Conservation (phyloP, 2,329 filamentous ascomycete species). For the Seiridium unicorne region DNA sequence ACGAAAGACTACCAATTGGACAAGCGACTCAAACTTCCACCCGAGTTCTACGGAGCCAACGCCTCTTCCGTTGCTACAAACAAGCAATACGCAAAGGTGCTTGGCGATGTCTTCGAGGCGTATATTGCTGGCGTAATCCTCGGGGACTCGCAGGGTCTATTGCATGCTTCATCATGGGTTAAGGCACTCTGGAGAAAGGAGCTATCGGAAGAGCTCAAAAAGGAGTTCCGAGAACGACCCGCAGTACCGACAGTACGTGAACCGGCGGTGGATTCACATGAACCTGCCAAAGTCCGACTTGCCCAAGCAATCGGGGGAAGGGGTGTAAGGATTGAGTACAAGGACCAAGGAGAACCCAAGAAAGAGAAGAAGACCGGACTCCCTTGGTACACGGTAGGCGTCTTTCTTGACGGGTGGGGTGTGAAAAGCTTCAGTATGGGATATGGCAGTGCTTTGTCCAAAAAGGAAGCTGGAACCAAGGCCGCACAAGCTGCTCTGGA, state of each 20-base stretch:
- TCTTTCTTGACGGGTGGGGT: conserved; percentile 68
- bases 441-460: conserved; percentile 61
- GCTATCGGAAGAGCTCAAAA: conserved; percentile 53
- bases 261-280: not conserved
- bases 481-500: conserved; percentile 64
- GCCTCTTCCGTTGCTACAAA: conserved; percentile 34
- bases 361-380: conserved; percentile 54
- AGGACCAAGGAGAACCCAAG: conserved; percentile 51
- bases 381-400: conserved; percentile 60
- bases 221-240: conserved; percentile 23
- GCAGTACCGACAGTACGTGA: not conserved
- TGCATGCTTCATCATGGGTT: conserved; percentile 67
- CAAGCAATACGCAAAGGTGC: conserved; percentile 67
- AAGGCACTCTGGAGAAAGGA: conserved; percentile 70
- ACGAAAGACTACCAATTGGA: conserved; percentile 70
- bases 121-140: conserved; percentile 80
- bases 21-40: conserved; percentile 57
- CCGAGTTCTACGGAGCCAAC: conserved; percentile 36
- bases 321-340: conserved; percentile 61
- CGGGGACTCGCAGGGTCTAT: conserved; percentile 64
- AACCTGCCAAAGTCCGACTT: conserved; percentile 47
- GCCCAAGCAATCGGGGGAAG: conserved; percentile 51
- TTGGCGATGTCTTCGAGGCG: conserved; percentile 87
- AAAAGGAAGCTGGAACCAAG: conserved; percentile 66
- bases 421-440: conserved; percentile 62